Conservation (phyloP, 106 monocot genomes). For the Gastrodia elata region DNA sequence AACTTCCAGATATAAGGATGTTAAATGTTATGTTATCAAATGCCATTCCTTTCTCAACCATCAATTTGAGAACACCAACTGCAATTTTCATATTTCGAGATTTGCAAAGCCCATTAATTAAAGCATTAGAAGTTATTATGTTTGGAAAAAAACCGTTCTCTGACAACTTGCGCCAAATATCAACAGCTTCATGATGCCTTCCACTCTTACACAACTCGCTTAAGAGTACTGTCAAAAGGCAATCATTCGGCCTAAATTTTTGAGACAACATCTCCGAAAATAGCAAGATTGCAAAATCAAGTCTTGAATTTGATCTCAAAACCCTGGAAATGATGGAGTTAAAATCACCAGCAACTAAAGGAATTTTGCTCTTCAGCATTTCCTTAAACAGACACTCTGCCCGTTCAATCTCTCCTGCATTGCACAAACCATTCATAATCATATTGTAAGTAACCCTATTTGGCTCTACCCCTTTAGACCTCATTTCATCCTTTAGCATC, state of each 20-base stretch:
- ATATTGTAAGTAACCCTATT: conserved; percentile 67
- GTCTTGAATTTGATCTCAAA: conserved; percentile 25
- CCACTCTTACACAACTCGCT: conserved; percentile 41
- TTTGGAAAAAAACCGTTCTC: conserved; percentile 52
- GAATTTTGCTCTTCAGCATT: conserved; percentile 42
- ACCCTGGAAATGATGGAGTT: conserved; percentile 50
- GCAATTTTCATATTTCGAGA: conserved; percentile 42
- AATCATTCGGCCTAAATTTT: conserved; percentile 48
- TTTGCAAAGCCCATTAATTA: conserved; percentile 69
- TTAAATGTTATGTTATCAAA: conserved; percentile 64
- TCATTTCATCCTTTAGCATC: conserved; percentile 55
- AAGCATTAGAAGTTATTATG: conserved; percentile 53
- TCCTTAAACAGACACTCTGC: conserved; percentile 65
- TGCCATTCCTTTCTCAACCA: conserved; percentile 44
- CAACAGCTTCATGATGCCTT: conserved; percentile 42
- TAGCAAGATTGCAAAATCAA: conserved; percentile 49
- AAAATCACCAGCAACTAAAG: conserved; percentile 41
- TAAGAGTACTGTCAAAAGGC: conserved; percentile 48
- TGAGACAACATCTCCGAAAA: conserved; percentile 55
- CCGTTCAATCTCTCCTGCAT: conserved; percentile 41
- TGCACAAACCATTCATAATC: conserved; percentile 54
- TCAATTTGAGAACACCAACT: conserved; percentile 29
- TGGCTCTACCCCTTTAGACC: conserved; percentile 39
- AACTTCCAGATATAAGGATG: conserved; percentile 56
- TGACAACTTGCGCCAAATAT: conserved; percentile 44